These are phyloP conservation scores for Casuarina cunninghamiana DNA, from an alignment of 306 rosid species.

Conservation along the genomic window DNA sequence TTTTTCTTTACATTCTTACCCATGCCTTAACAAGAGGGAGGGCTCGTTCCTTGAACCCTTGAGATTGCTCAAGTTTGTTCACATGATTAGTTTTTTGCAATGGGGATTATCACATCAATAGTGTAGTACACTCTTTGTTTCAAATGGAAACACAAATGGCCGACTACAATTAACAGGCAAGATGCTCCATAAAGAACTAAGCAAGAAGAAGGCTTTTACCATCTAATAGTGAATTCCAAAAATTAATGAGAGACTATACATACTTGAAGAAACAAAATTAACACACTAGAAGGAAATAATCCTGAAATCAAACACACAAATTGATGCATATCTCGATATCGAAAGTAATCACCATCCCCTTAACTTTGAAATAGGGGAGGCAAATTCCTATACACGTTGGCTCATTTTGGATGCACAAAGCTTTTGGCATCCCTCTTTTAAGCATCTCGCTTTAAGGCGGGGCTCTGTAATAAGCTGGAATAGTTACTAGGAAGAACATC, in stretches of 20 bases:
- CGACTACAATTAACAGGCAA: not conserved
- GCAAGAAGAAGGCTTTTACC: not conserved
- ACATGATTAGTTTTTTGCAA: too few species aligned
- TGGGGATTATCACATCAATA: too few species aligned
- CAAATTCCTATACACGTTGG: not conserved
- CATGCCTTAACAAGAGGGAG: too few species aligned
- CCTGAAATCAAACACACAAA: not conserved
- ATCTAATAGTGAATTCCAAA: not conserved
- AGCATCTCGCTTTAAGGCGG: constrained; percentile 38
- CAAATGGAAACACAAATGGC: too few species aligned
- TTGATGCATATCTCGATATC: not conserved
- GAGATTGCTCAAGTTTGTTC: too few species aligned
- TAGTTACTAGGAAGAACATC: constrained; percentile 85
- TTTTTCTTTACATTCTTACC: too few species aligned
- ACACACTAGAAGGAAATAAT: not conserved
- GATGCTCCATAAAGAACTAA: not conserved
- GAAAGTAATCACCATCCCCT: constrained; percentile 7
- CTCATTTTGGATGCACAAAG: not conserved
- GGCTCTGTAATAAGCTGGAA: constrained; percentile 80
- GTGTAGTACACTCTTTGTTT: too few species aligned
- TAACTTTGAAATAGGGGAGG: constrained; percentile 11
- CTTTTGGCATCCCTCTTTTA: constrained; percentile 1
- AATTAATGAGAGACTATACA: not conserved
- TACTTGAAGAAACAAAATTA: not conserved
- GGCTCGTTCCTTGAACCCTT: too few species aligned